Base-by-base conservation (phyloP, 2,329 filamentous ascomycete species). In the Cladophialophora chaetospira region DNA sequence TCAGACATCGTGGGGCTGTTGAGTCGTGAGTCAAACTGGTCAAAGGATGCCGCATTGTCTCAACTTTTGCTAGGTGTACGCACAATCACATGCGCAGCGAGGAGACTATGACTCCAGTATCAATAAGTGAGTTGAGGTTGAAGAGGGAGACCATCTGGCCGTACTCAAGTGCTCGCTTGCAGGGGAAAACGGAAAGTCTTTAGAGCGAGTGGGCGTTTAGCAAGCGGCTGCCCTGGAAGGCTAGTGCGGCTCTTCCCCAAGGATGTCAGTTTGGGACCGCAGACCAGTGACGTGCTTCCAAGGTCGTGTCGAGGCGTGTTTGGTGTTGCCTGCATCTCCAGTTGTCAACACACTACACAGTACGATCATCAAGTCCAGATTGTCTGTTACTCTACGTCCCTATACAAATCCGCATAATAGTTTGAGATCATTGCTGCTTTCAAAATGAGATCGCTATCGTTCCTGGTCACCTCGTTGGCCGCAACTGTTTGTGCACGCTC, bases 381-480 rank as follows among this genome's bases (percentile, higher is more conserved):
- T 21, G 36, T 8, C 36, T n/a, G 23, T 40, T 28, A 10, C 9
- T 44, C n/a, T 0, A 6, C 23, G 23, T 15, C 8, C 2, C 42
- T 23, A 2, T 44, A 1, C n/a, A 28, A 28, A n/a, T 23, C 13
- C 26, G 11, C 21, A 28, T 40, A 44, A n/a, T 28, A 28, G 10
- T 23, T 44, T 13, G 3, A 21, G 23, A 4, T 17, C 13, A 19
- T 40, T 38, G 5, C 15, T n/a, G 15, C 21, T 9, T 44, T 44
- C 21, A 21, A 15, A 15, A 75, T 76, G 73, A 75, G 72, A 66
- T 61, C 72, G 57, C 67, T 19, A 8, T 55, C 61, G 42, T 63
- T 68, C 36, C 59, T 75, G 47, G 70, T 68, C 62, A 67, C 74
- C 40, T 58, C 71, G 61, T 70, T 71, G 62, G 68, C 69, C 13